Base-by-base conservation (phyloP, 2,329 filamentous ascomycete species). In the Xylaria sp. region DNA sequence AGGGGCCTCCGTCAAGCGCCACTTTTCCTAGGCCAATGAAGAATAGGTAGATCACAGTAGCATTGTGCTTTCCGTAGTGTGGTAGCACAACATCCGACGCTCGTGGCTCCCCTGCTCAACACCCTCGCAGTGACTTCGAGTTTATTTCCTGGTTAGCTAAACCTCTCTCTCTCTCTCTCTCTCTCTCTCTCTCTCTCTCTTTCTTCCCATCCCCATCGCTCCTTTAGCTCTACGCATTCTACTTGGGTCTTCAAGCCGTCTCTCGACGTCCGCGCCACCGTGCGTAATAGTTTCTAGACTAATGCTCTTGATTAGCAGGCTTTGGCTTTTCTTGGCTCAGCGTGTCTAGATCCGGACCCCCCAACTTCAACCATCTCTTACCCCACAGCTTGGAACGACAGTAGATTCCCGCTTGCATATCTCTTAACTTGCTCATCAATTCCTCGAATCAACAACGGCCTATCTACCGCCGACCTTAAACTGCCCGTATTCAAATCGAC, bases 351-450 rank as follows among this genome's bases (percentile, higher is more conserved):
- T 57, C 31, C 59, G 15, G 54, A 40, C 5, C 28, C 33, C 63
- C 42, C 48, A 10, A 54, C 61, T 58, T 51, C 31, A 28, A 62
- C 38, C 40, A 33, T 20, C 48, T 33, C 63, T 53, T 58, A 57
- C 63, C 58, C 59, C 66, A 48, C 59, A 17, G 23, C 48, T 59
- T 38, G 38, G 49, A 20, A 51, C 38, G 28, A 56, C 46, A 23
- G 28, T 54, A 42, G 42, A 33, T 26, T 15, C 46, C 33, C 36
- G 31, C 23, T 42, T 23, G 38, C 67, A 51, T 70, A 70, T 71
- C 66, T 69, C 56, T 72, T 66, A 73, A 46, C 49, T 63, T 28
- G 36, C 40, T 64, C 63, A 46, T 57, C 59, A 49, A 60, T 48
- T 28, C 63, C 57, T 59, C 51, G 15, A 48, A 44, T 23, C 31